Evolutionary conservation across 2,329 filamentous ascomycete species (phyloP).

Genomic region (Capronia americana): DNA sequence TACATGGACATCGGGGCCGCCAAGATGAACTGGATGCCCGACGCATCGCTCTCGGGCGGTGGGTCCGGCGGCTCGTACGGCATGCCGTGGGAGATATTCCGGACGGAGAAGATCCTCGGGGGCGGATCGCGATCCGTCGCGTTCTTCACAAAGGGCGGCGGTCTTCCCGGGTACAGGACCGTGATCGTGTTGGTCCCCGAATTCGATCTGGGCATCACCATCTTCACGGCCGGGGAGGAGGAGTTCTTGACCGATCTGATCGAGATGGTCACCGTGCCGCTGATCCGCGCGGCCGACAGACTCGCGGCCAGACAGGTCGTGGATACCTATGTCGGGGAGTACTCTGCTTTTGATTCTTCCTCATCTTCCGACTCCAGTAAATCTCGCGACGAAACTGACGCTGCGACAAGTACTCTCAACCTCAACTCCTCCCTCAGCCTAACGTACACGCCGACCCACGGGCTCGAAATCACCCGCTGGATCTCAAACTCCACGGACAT

Average conservation of each 20-base stretch:
- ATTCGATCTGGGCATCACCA: constrained; percentile 57
- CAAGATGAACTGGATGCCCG: constrained; percentile 51
- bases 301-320: constrained; percentile 29
- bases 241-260: constrained; percentile 23
- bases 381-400: too few relatives aligned
- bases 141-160: constrained; percentile 55
- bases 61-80: constrained; percentile 52
- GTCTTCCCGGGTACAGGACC: constrained; percentile 51
- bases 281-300: constrained; percentile 37
- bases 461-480: constrained; percentile 31
- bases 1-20: constrained; percentile 47
- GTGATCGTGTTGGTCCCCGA: constrained; percentile 51
- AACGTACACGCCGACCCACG: constrained; percentile 33
- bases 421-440: constrained; percentile 35
- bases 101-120: constrained; percentile 49
- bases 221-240: constrained; percentile 44
- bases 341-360: neutral
- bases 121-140: constrained; percentile 47
- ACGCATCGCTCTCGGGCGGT: constrained; percentile 45
- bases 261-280: constrained; percentile 32
- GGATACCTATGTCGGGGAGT: constrained; percentile 27
- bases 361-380: neutral
- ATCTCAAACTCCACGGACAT: constrained; percentile 38
- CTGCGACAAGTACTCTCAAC: too few relatives aligned
- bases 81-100: constrained; percentile 57